Conservation (phyloP, 305 asterid species). For the Fraxinus floribunda region DNA sequence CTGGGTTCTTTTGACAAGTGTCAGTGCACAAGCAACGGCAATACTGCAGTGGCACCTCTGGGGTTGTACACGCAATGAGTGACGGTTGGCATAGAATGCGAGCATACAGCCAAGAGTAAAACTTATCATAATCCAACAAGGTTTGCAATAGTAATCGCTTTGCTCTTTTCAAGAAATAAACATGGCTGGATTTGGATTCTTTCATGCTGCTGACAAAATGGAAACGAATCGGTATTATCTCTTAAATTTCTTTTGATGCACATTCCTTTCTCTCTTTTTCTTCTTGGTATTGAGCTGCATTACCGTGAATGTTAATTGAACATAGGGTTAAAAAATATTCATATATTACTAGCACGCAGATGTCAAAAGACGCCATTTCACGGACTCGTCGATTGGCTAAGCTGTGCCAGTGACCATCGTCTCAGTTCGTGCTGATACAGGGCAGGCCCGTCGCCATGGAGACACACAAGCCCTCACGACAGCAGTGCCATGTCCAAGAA, state of each 20-base stretch:
- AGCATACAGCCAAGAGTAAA: constrained; percentile 15
- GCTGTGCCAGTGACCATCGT: neutral
- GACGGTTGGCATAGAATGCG: constrained; percentile 5
- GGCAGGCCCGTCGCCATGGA: neutral
- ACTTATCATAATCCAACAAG: constrained; percentile 18
- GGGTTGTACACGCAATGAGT: neutral
- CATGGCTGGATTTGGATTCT: constrained; percentile 25
- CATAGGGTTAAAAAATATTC: neutral
- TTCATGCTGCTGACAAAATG: constrained; percentile 23
- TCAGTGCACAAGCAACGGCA: neutral
- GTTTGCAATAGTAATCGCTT: constrained; percentile 32
- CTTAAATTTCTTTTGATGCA: constrained; percentile 11
- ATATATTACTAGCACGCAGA: neutral
- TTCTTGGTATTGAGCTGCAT: neutral
- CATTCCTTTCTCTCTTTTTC: neutral
- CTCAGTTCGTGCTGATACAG: neutral
- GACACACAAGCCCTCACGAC: neutral
- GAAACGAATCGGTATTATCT: constrained; percentile 17
- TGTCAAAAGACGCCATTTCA: neutral
- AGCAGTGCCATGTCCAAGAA: neutral
- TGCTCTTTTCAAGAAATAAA: constrained; percentile 27
- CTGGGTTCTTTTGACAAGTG: neutral
- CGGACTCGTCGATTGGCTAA: neutral
- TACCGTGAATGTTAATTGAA: neutral
- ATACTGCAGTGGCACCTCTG: neutral